A percentile compares a stretch with the other conserved stretches of the same genome.
Evolutionary conservation across 1,284 basidiomycete species (phyloP).

Genomic region (Cystobasidium pallidum): DNA sequence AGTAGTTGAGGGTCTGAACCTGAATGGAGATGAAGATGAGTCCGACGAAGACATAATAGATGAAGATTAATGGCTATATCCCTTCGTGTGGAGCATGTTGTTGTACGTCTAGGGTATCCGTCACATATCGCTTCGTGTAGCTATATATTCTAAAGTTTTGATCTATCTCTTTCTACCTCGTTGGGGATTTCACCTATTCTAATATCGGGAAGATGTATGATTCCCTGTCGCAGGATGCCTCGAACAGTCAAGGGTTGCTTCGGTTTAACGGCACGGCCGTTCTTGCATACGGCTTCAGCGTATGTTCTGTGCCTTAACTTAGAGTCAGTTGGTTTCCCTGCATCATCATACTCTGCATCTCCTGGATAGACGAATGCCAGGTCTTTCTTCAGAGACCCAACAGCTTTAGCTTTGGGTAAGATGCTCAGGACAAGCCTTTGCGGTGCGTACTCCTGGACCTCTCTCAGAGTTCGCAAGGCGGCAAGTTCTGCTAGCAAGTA

Average conservation of each 20-base stretch:
- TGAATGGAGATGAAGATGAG: slow-evolving; percentile 47
- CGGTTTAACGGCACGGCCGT: slow-evolving; percentile 21
- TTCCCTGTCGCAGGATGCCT: slow-evolving; percentile 8
- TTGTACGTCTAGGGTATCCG: neutral
- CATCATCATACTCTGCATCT: slow-evolving; percentile 30
- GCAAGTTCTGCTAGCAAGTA: slow-evolving; percentile 39
- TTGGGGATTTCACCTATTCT: neutral
- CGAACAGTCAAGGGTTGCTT: slow-evolving; percentile 24
- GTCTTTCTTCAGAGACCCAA: slow-evolving; percentile 11
- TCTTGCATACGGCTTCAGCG: slow-evolving; percentile 25
- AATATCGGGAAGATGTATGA: slow-evolving; percentile 17
- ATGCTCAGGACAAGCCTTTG: slow-evolving; percentile 7
- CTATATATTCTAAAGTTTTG: slow-evolving; percentile 6
- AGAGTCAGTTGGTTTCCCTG: neutral
- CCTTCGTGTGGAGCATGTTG: no score
- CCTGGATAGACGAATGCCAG: slow-evolving; percentile 36
- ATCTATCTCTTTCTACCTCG: neutral
- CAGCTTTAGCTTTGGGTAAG: slow-evolving; percentile 18
- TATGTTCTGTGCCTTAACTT: slow-evolving; percentile 10
- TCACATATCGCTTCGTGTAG: neutral
- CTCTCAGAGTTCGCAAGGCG: slow-evolving; percentile 13
- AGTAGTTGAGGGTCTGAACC: slow-evolving; percentile 64
- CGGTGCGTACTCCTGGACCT: neutral
- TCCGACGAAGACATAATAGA: slow-evolving; percentile 47
- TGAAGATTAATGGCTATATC: no score